Evolutionary conservation across 2,329 filamentous ascomycete species (phyloP), one percentile per base, ranked within the genome.

Genomic region (Aspergillus novoparasiticus): DNA sequence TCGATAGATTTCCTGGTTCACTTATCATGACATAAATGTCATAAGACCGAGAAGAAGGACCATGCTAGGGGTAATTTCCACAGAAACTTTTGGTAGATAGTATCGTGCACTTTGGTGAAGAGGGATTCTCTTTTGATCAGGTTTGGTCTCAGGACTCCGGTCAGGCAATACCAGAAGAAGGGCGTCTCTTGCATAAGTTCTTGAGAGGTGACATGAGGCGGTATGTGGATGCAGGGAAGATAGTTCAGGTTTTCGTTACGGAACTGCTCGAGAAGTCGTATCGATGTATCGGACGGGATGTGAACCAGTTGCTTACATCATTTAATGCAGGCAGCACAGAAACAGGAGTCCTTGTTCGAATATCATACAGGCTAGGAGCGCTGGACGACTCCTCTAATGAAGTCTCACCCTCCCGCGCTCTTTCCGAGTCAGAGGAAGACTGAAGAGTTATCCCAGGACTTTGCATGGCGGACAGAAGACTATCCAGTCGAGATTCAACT

Each of bases 11-110:
- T 43, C 16, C n/a, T n/a, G 67, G 62, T 1, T 6, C 34, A 43
- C 64, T 50, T 36, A 64, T 83, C 85, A 87, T 36, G 76, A 74
- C 26, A 81, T 75, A 59, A 75, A 82, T 58, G 66, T 76, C 19
- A 88, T 68, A 4, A 87, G 62, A 0, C 85, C 85, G 12, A 84
- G 75, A 2, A 88, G 73, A 12, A 87, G 65, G 65, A 88, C 86
- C 45, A 87, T 74, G 55, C 72, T 81, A 57, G 81, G 80, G 74
- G 11, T 83, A 78, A 14, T 85, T 62, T 43, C 39, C 39, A 21
- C 19, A 8, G 68, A 30, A 85, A 73, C 60, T 79, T 80, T n/a
- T 80, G 76, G 0, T 82, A 79, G 16, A 86, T 58, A 30, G 82
- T 76, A 51, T 80, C 75, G 48, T 81, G 81, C 6, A 83, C 73